Conservation (phyloP, 805 yeast species). For the Nakazawaea ambrosiae region DNA sequence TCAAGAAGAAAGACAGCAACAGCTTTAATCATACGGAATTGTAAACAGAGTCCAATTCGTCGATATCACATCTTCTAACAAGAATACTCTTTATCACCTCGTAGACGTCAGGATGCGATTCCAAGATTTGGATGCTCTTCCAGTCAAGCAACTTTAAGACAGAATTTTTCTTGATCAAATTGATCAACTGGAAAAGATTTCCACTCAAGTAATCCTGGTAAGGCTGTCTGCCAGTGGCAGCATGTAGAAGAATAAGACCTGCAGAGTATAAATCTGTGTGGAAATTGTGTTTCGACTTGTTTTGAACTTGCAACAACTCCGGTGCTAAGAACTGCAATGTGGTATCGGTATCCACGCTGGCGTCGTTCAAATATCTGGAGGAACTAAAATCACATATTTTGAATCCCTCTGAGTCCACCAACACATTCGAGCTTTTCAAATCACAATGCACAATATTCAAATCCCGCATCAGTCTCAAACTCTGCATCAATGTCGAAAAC, state of each 20-base stretch:
- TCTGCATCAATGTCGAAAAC: slow-evolving; percentile 19
- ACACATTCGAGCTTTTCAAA: slow-evolving; percentile 37
- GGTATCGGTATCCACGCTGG: slow-evolving; percentile 15
- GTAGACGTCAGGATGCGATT: slow-evolving; percentile 13
- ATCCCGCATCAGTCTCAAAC: slow-evolving; percentile 16
- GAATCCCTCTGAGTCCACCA: slow-evolving; percentile 24
- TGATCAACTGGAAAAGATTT: slow-evolving; percentile 24
- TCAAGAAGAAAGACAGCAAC: too few relatives aligned
- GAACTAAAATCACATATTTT: slow-evolving; percentile 45
- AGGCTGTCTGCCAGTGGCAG: slow-evolving; percentile 40
- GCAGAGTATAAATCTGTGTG: slow-evolving; percentile 39
- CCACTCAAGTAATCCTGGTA: slow-evolving; percentile 21
- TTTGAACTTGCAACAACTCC: slow-evolving; percentile 26
- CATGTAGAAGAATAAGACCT: slow-evolving; percentile 36
- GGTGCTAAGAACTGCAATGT: slow-evolving; percentile 43
- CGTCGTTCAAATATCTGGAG: slow-evolving; percentile 18
- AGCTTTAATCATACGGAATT: too few relatives aligned
- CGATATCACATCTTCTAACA: slow-evolving; percentile 20
- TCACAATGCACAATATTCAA: slow-evolving; percentile 38
- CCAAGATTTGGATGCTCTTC: slow-evolving; percentile 20
- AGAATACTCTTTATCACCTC: slow-evolving; percentile 23
- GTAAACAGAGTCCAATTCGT: too few relatives aligned
- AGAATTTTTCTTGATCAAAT: slow-evolving; percentile 24
- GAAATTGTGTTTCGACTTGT: slow-evolving; percentile 20
- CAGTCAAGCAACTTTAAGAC: slow-evolving; percentile 24